Conservation (phyloP, 1,139 yeast genomes). For the Wickerhamomyces sp. region DNA sequence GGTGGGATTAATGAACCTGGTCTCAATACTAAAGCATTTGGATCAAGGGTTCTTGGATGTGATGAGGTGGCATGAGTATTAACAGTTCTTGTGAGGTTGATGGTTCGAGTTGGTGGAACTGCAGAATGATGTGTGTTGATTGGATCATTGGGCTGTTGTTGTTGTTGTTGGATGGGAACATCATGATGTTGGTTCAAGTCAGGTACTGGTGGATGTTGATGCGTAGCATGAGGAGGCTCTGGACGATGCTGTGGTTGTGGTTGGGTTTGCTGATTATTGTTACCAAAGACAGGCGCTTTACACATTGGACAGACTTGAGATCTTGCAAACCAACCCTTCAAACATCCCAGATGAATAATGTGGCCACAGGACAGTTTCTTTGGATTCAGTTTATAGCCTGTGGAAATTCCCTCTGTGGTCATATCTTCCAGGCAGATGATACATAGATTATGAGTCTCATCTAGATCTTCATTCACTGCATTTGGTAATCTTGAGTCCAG, state of each 20-base stretch:
- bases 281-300: conserved; percentile 58
- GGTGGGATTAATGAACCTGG: conserved; percentile 19
- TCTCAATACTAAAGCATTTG: conserved; percentile 8
- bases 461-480: conserved; percentile 58
- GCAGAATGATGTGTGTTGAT: neutral
- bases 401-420: conserved; percentile 35
- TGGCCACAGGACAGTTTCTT: conserved; percentile 82
- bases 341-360: conserved; percentile 83
- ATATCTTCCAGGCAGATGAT: conserved; percentile 85
- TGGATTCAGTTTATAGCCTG: conserved; percentile 50
- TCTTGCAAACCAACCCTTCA: conserved; percentile 89
- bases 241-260: neutral
- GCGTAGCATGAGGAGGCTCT: conserved; percentile 1
- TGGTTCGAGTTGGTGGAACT: neutral
- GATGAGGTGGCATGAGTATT: neutral
- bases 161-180: neutral
- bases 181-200: neutral
- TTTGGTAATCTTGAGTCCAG: conserved; percentile 61
- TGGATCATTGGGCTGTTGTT: neutral
- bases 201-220: conserved; percentile 3
- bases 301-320: conserved; percentile 93
- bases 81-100: neutral
- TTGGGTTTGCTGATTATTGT: neutral
- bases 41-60: neutral
- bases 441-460: conserved; percentile 57